These are phyloP conservation scores for Aspergillus indologenus DNA, from an alignment of 495 filamentous ascomycete genomes.

Conservation along the genomic window DNA sequence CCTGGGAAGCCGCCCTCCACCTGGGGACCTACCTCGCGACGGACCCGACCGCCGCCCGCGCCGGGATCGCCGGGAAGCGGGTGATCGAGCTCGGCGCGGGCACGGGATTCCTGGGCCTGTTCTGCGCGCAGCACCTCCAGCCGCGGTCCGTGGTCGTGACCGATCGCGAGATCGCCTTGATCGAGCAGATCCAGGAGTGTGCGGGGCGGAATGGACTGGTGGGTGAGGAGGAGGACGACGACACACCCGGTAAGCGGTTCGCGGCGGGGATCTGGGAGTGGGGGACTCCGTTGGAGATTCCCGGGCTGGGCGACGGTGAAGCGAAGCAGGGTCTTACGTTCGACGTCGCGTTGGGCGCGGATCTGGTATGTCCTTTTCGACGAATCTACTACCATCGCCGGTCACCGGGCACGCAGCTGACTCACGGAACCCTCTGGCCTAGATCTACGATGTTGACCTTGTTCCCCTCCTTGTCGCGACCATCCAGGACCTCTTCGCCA, in stretches of 20 bases:
- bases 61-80: constrained; percentile 50
- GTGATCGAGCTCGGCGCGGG: constrained; percentile 89
- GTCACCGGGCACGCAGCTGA: too few relatives aligned
- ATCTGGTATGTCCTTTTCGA: constrained; percentile 37
- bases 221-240: too few relatives aligned
- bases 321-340: constrained; percentile 17
- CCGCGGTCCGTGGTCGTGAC: constrained; percentile 65
- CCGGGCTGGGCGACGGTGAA: neutral
- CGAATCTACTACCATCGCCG: too few relatives aligned
- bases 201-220: constrained; percentile 63
- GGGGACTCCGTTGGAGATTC: constrained; percentile 29
- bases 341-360: constrained; percentile 50
- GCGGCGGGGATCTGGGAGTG: constrained; percentile 45
- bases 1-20: constrained; percentile 92
- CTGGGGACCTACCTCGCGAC: constrained; percentile 70
- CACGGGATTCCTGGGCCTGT: constrained; percentile 78
- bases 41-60: constrained; percentile 30
- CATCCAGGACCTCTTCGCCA: constrained; percentile 51
- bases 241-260: constrained; percentile 18
- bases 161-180: constrained; percentile 73
- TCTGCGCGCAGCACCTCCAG: constrained; percentile 73
- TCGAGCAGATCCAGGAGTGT: constrained; percentile 66
- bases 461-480: constrained; percentile 58
- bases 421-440: too few relatives aligned
- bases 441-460: constrained; percentile 64